Conservation (phyloP, 2,329 filamentous ascomycete genomes). For the Mycosphaerella sp. region DNA sequence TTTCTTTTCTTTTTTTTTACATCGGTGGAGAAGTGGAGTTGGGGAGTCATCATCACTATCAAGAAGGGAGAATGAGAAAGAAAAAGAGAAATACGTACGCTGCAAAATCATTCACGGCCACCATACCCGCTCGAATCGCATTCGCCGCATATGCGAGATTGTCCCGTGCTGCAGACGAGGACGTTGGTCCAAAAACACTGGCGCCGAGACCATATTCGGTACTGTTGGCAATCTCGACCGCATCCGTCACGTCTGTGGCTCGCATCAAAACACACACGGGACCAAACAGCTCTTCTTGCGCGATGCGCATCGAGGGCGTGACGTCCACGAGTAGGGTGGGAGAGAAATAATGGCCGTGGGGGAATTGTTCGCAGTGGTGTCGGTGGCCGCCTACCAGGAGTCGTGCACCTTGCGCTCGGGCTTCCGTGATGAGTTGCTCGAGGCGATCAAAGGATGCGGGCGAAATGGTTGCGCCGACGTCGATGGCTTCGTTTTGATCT, state of each 20-base stretch:
- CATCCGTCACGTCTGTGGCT: slow-evolving; percentile 56
- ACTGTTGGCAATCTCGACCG: slow-evolving; percentile 73
- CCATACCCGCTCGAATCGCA: slow-evolving; percentile 76
- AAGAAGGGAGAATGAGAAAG: slow-evolving; percentile 1
- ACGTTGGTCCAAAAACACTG: slow-evolving; percentile 67
- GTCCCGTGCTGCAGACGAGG: slow-evolving; percentile 42
- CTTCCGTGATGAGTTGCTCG: slow-evolving; percentile 69
- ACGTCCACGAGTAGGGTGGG: slow-evolving; percentile 92
- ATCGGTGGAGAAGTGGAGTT: no score
- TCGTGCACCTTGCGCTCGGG: slow-evolving; percentile 69
- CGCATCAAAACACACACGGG: slow-evolving; percentile 84
- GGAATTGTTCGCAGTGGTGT: slow-evolving; percentile 63
- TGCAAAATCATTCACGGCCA: slow-evolving; percentile 92
- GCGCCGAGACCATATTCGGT: slow-evolving; percentile 81
- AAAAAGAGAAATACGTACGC: slow-evolving; percentile 35
- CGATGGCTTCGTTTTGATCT: slow-evolving; percentile 44
- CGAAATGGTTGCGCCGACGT: slow-evolving; percentile 88
- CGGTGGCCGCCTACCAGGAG: slow-evolving; percentile 74
- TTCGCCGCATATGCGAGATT: slow-evolving; percentile 59
- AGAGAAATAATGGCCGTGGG: slow-evolving; percentile 80
- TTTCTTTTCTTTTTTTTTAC: no score
- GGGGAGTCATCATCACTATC: background rate
- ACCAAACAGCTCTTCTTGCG: slow-evolving; percentile 86
- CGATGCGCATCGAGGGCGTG: slow-evolving; percentile 75
- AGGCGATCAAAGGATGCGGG: slow-evolving; percentile 66